Conservation (phyloP, 176 grass and related monocot genomes). For the Calamus simplicifolius region DNA sequence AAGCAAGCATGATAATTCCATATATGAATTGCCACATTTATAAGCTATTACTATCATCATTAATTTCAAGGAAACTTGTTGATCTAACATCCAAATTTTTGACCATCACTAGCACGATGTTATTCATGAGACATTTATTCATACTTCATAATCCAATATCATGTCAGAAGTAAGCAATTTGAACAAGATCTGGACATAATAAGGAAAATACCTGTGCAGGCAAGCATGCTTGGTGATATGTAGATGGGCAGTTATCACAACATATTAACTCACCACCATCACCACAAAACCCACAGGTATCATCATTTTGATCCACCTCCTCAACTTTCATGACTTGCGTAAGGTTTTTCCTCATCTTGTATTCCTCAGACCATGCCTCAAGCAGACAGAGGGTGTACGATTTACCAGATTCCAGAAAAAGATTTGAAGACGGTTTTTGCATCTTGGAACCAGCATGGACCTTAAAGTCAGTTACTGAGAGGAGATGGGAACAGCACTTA, state of each 20-base stretch:
- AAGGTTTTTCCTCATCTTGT: conserved; percentile 49
- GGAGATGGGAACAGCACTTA: conserved; percentile 57
- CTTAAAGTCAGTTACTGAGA: conserved; percentile 78
- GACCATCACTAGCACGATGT: no score
- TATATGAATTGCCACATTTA: no score
- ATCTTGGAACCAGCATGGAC: conserved; percentile 55
- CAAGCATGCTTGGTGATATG: conserved; percentile 89
- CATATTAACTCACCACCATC: conserved; percentile 97
- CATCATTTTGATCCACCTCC: conserved; percentile 78
- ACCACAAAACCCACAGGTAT: conserved; percentile 92
- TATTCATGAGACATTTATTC: not conserved
- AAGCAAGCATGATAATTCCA: no score
- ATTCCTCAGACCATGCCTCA: conserved; percentile 94
- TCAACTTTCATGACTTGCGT: conserved; percentile 35
- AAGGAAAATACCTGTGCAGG: conserved; percentile 51
- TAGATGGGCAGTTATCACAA: conserved; percentile 95
- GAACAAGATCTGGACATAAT: not conserved
- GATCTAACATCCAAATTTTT: no score
- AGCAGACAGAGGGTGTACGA: conserved; percentile 80
- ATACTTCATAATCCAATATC: conserved; percentile 15
- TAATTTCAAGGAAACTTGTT: no score
- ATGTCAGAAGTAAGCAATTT: not conserved
- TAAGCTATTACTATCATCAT: no score
- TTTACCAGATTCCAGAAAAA: conserved; percentile 86
- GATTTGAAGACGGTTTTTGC: conserved; percentile 60